Evolutionary conservation across 1,284 basidiomycete genomes (phyloP).

Genomic region (Ceratobasidium sp.): DNA sequence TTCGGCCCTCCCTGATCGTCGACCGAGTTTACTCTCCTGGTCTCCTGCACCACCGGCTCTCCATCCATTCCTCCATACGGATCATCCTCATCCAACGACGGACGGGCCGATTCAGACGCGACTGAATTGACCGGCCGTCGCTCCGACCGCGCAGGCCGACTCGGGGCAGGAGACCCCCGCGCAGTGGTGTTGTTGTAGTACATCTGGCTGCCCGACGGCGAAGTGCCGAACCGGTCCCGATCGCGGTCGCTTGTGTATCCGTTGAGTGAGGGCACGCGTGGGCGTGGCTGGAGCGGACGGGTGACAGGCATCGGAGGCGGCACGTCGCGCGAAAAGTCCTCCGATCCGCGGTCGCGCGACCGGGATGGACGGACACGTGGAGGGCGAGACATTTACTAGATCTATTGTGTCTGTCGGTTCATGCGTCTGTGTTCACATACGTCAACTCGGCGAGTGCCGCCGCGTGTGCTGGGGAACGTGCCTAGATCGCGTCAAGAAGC

Average conservation of each 20-base stretch:
- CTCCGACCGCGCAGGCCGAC: conserved; percentile 45
- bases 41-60: conserved; percentile 47
- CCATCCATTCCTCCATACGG: conserved; percentile 50
- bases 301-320: conserved; percentile 17
- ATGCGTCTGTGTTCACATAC: background rate
- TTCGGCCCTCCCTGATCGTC: conserved; percentile 41
- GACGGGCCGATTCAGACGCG: conserved; percentile 4
- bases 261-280: conserved; percentile 35
- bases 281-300: conserved; percentile 31
- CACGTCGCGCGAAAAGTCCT: conserved; percentile 34
- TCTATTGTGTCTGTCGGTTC: background rate
- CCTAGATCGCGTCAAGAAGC: no score
- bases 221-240: conserved; percentile 20
- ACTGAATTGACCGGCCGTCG: conserved; percentile 44
- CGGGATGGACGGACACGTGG: conserved; percentile 26
- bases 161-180: conserved; percentile 9
- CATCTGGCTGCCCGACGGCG: conserved; percentile 22
- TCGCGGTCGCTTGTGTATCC: conserved; percentile 27
- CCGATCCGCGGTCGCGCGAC: conserved; percentile 35
- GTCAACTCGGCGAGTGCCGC: background rate
- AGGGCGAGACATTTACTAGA: conserved; percentile 21
- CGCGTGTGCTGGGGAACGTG: background rate
- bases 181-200: conserved; percentile 20
- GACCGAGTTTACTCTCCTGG: background rate
- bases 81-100: conserved; percentile 39